Percentiles rank a stretch among this genome's conserved stretches.
phyloP scores from a whole-genome alignment of 2,329 filamentous ascomycete genomes.

The Pseudovirgaria hyperparasitica region DNA sequence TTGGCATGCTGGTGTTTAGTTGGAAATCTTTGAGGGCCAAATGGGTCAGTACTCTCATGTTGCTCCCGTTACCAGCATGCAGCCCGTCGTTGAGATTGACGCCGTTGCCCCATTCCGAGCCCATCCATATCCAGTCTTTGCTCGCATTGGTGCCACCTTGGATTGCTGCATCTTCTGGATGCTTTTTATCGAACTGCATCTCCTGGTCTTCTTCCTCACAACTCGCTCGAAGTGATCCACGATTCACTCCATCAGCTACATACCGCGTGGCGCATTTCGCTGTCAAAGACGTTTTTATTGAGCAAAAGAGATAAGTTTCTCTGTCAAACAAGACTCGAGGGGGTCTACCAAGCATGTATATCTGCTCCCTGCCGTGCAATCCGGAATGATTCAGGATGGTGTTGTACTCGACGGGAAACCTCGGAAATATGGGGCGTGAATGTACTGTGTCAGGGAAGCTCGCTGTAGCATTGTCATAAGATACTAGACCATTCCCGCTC shows the following conservation, averaged over 20 bases:
- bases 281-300: constrained; percentile 50
- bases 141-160: no score
- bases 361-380: constrained; percentile 33
- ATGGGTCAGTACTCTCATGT: constrained; percentile 31
- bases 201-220: constrained; percentile 46
- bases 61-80: constrained; percentile 29
- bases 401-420: constrained; percentile 49
- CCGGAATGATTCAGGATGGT: constrained; percentile 34
- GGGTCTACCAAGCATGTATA: constrained; percentile 56
- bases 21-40: constrained; percentile 24
- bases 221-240: constrained; percentile 45
- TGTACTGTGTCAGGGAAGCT: no score
- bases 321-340: no score
- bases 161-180: constrained; percentile 38
- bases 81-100: constrained; percentile 31
- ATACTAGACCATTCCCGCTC: constrained; percentile 39
- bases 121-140: constrained; percentile 32
- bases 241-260: constrained; percentile 32
- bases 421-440: constrained; percentile 32
- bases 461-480: constrained; percentile 41
- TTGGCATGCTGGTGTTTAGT: constrained; percentile 45
- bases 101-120: constrained; percentile 28
- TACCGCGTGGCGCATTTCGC: constrained; percentile 52
- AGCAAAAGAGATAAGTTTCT: constrained; percentile 52
- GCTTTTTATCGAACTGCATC: constrained; percentile 41